A percentile compares a stretch with the other conserved stretches of the same genome.
Evolutionary conservation across 1,284 basidiomycete species (phyloP).

Genomic region (Ustilago lituana): DNA sequence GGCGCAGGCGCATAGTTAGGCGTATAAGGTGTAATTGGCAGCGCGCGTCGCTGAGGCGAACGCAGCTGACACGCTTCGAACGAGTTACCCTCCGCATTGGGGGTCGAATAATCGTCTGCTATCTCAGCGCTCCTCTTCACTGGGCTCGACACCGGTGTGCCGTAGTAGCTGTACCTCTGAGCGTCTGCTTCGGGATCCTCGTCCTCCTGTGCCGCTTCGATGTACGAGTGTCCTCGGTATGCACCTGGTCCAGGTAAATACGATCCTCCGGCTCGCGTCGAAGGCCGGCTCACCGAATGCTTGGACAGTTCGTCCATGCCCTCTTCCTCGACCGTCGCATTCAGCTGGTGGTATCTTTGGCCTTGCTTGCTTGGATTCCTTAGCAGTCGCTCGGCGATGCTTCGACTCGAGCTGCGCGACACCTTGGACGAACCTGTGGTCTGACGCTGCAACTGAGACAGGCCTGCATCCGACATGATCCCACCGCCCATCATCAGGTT

Average conservation of each 20-base stretch:
- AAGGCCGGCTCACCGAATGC: conserved; percentile 2
- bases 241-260: neutral
- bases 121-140: conserved; percentile 1
- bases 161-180: conserved; percentile 13
- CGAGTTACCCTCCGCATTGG: conserved; percentile 2
- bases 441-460: conserved; percentile 35
- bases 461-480: conserved; percentile 37
- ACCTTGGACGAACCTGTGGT: conserved; percentile 25
- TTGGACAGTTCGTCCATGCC: conserved; percentile 3
- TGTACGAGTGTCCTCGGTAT: conserved; percentile 5
- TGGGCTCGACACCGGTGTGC: conserved; percentile 16
- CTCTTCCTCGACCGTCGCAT: conserved; percentile 22
- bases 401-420: conserved; percentile 20
- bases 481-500: conserved; percentile 37
- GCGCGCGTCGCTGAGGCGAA: conserved; percentile 19
- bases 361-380: conserved; percentile 1
- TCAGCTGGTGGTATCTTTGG: conserved; percentile 30
- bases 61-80: conserved; percentile 22
- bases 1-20: conserved; percentile 29
- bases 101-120: neutral
- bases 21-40: conserved; percentile 22
- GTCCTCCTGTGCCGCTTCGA: conserved; percentile 2
- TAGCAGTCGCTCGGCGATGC: conserved; percentile 18
- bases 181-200: neutral
- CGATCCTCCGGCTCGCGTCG: neutral